Evolutionary conservation across 2,329 filamentous ascomycete genomes (phyloP).

Genomic region (Neocatenulostroma microsporum): DNA sequence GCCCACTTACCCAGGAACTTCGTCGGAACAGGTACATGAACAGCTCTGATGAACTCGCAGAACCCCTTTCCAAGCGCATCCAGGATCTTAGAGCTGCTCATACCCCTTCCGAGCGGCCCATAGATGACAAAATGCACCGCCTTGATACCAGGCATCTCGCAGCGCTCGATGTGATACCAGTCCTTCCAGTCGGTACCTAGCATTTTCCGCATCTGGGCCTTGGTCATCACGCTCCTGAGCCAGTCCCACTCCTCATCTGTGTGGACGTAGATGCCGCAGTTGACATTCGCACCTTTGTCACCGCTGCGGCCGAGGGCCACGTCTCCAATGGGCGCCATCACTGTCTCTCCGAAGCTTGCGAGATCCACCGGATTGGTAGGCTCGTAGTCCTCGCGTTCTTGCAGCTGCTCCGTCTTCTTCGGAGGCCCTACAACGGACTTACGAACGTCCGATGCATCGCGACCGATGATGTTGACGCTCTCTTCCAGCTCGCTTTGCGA

Average conservation of each 20-base stretch:
- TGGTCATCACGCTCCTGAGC: constrained; percentile 23
- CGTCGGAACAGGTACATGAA: constrained; percentile 18
- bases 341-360: constrained; percentile 29
- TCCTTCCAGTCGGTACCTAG: constrained; percentile 24
- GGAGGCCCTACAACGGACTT: constrained; percentile 20
- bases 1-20: constrained; percentile 15
- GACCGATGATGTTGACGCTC: constrained; percentile 17
- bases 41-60: constrained; percentile 17
- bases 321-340: constrained; percentile 30
- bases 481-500: constrained; percentile 18
- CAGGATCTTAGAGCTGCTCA: constrained; percentile 17
- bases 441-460: neutral
- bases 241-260: constrained; percentile 23
- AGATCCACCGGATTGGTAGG: constrained; percentile 23
- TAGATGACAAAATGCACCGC: constrained; percentile 34
- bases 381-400: constrained; percentile 25
- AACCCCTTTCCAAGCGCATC: constrained; percentile 21
- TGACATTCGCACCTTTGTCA: constrained; percentile 27
- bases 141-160: constrained; percentile 32
- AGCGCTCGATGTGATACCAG: constrained; percentile 28
- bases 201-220: constrained; percentile 19
- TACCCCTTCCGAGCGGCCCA: constrained; percentile 17
- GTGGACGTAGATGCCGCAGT: constrained; percentile 32
- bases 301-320: constrained; percentile 24
- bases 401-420: constrained; percentile 14